Evolutionary conservation across 352 stramenopile species (phyloP), one percentile per base, ranked within the genome.

Genomic region (Pythium pectinolyticum): DNA sequence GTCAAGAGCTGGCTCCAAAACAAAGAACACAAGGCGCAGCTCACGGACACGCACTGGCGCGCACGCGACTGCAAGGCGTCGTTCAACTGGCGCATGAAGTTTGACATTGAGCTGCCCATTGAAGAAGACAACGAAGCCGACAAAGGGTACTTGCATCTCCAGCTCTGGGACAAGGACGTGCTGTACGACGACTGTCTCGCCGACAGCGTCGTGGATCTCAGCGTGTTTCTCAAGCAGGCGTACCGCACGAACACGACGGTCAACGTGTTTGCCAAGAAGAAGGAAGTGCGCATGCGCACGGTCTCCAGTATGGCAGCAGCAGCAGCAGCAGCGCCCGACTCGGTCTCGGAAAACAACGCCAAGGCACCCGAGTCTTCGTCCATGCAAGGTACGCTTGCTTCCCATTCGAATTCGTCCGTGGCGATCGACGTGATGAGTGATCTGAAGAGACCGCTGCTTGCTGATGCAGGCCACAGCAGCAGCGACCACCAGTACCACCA

Each of bases 11-110:
- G 90, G 89, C 74, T 98, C 50, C 88, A 96, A 55, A 85, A 73
- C 57, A 69, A 78, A 32, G 74, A 95, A 57, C 73, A 90, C 39
- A 77, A 84, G 41, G 77, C 78, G 5, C 82, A 92, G 62, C 78
- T 73, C 9, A 98, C 92, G 2, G 92, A 98, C 66, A 96, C 82
- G 17, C 92, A 98, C 65, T 98, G 90, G 90, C 83, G 92, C 35
- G 84, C 78, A 34, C 95, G 91, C 54, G 75, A 87, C 46, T 90
- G 92, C 27, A 89, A 93, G 53, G 89, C 76, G 4, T 93, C 78
- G 6, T 98, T 93, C 64, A 98, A 98, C 69, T 98, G 89, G 86
- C 85, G 92, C 28, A 87, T 97, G 73, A 97, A 97, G 65, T 97
- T 97, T 67, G 74, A 91, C 47, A 71, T 98, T 7, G 74, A 92